Evolutionary conservation across 768 basidiomycete genomes (phyloP).

Genomic region (Amanita brunnescens): DNA sequence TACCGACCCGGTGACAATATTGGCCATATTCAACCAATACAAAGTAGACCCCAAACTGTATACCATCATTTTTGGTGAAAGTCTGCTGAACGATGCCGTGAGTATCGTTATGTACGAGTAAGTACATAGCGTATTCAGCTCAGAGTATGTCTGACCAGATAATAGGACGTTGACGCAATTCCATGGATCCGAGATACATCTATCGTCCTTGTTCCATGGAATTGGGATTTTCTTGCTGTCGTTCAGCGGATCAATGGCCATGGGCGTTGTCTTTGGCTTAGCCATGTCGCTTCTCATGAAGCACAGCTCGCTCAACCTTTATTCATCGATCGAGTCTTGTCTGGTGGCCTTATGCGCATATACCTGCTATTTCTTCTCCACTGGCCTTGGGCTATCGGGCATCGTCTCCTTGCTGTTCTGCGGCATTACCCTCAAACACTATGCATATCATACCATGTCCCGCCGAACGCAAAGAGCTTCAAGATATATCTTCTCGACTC

Average conservation of each 20-base stretch:
- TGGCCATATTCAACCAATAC: constrained; percentile 97
- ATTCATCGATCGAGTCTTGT: constrained; percentile 96
- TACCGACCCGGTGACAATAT: constrained; percentile 95
- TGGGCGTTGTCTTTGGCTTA: constrained; percentile 89
- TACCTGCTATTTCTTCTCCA: constrained; percentile 99
- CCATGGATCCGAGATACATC: constrained; percentile 79
- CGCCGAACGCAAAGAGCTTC: constrained; percentile 86
- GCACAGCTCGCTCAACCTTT: constrained; percentile 79
- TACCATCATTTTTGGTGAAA: constrained; percentile 95
- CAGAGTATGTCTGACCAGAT: not conserved
- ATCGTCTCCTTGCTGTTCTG: constrained; percentile 98
- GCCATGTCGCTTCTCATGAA: constrained; percentile 89
- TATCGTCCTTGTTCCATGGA: constrained; percentile 88
- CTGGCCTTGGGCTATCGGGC: constrained; percentile 87
- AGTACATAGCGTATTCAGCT: constrained; percentile 27
- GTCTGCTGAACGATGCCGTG: constrained; percentile 95
- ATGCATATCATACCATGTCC: constrained; percentile 99
- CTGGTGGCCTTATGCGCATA: constrained; percentile 92
- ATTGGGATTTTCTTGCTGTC: constrained; percentile 96
- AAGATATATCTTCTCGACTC: constrained; percentile 91
- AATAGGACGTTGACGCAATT: constrained; percentile 84
- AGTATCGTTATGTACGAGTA: constrained; percentile 99
- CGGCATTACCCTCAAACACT: constrained; percentile 98
- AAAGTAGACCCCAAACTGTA: constrained; percentile 99
- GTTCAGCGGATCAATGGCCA: constrained; percentile 89